phyloP scores from a whole-genome alignment of 2,329 filamentous ascomycete genomes.

The Fusarium sp. region DNA sequence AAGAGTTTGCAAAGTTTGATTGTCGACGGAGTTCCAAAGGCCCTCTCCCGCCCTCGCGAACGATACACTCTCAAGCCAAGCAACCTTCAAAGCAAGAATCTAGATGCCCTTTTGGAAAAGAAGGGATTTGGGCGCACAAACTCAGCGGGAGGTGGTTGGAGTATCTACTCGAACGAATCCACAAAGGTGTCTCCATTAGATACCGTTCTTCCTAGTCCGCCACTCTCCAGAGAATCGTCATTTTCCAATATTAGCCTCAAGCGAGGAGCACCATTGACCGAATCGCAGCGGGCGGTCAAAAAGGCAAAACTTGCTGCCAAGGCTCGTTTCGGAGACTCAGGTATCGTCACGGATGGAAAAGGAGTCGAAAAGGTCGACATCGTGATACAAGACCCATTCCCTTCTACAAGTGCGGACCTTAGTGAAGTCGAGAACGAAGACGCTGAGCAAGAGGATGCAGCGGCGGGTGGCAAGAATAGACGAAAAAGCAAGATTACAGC shows the following conservation, averaged over 20 bases:
- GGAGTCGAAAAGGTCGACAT: constrained; percentile 74
- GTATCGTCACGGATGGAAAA: constrained; percentile 66
- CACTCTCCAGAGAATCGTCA: constrained; percentile 56
- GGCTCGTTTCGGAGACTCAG: constrained; percentile 78
- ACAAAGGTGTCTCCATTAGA: constrained; percentile 68
- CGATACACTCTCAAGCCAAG: constrained; percentile 78
- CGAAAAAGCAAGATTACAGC: constrained; percentile 56
- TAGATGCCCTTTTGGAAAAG: constrained; percentile 76
- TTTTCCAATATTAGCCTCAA: constrained; percentile 50
- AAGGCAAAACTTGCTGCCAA: constrained; percentile 72
- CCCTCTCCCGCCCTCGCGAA: constrained; percentile 79
- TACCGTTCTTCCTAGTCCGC: constrained; percentile 61
- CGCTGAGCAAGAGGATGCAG: constrained; percentile 27
- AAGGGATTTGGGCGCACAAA: constrained; percentile 79
- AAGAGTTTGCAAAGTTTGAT: constrained; percentile 78
- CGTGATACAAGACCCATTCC: constrained; percentile 70
- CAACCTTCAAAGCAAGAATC: constrained; percentile 76
- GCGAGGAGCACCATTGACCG: constrained; percentile 44
- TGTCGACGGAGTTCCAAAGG: constrained; percentile 84
- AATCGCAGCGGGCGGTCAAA: constrained; percentile 62
- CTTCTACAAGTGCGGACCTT: constrained; percentile 43
- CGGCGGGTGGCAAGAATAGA: constrained; percentile 24
- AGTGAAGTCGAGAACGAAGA: constrained; percentile 48
- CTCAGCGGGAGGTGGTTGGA: constrained; percentile 81
- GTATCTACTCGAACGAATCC: constrained; percentile 78